These are phyloP conservation scores for Cerrena zonata DNA, from an alignment of 1,284 basidiomycete species.

Conservation along the genomic window DNA sequence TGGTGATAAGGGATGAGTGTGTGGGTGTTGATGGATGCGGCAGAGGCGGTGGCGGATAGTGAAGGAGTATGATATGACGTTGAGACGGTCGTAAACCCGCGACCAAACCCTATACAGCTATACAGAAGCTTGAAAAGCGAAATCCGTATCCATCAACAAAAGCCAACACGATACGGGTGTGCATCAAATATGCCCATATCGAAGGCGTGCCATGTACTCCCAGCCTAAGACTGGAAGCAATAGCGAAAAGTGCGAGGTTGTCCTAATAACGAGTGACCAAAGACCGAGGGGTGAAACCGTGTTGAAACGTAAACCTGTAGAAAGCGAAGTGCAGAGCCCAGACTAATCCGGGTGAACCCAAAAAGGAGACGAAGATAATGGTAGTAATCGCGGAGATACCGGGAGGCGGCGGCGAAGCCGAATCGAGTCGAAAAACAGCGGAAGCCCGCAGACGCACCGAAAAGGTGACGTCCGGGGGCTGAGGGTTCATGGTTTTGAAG, in stretches of 20 bases:
- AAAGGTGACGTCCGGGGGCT: conserved; percentile 7
- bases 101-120: conserved; percentile 12
- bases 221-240: too few relatives aligned
- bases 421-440: conserved; percentile 43
- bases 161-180: conserved; percentile 37
- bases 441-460: conserved; percentile 23
- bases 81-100: conserved; percentile 13
- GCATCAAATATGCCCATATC: conserved; percentile 41
- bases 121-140: conserved; percentile 5
- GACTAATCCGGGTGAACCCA: conserved; percentile 18
- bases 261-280: conserved; percentile 39
- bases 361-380: too few relatives aligned
- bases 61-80: too few relatives aligned
- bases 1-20: too few relatives aligned
- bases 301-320: conserved; percentile 12
- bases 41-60: conserved; percentile 11
- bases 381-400: conserved; percentile 27
- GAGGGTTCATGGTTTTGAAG: conserved; percentile 16
- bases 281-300: conserved; percentile 26
- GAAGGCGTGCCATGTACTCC: conserved; percentile 27
- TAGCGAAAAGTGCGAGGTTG: conserved; percentile 28
- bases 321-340: conserved; percentile 24
- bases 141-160: conserved; percentile 12
- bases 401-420: conserved; percentile 27
- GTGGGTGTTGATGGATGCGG: neutral